Base-by-base conservation (phyloP, 208 protist species). In the Trypanosoma theileri region DNA sequence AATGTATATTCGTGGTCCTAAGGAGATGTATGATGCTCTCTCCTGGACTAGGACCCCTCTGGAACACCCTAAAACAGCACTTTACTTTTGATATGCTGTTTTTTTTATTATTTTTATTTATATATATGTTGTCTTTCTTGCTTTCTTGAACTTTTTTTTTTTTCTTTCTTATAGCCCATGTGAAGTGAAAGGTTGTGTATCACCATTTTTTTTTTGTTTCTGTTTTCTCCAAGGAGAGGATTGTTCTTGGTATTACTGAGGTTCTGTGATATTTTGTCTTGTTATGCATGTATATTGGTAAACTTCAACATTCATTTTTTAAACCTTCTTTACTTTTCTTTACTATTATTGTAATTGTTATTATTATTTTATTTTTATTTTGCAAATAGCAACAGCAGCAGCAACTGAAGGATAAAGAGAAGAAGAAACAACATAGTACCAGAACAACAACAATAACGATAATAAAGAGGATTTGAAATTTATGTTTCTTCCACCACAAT, bases 1-100 rank as follows among this genome's bases (percentile, higher is more conserved):
- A 11, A 82, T 81, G 45, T 93, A 92, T 64, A 74, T 51, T 59
- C 61, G 72, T 28, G 71, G 71, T 0, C 80, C 78, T 14, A 68
- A 59, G 19, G 69, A 73, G 31, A 73, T 66, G 16, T 35, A n/a
- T 17, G 22, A 57, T 21, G 16, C 68, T 4, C 48, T 73, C 3
- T 55, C 67, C 24, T 71, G 56, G 52, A 42, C 51, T 11, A 24
- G 56, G 8, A 81, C 81, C 9, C 73, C 72, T 13, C 48, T 82
- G 16, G 54, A 71, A 11, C 42, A 51, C 13, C 42, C 59, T 42
- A 52, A 26, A 28, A 45, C 24, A 13, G 51, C 65, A 0, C 59
- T 79, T 22, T 77, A 83, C 46, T 76, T 74, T 69, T 85, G 60
- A 71, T 48, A 19, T 26, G 3, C 26, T 55, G 4, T 10, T 60